Evolutionary conservation across 2,329 filamentous ascomycete species (phyloP), one percentile per base, ranked within the genome.

Genomic region (Fusarium tuaranense): DNA sequence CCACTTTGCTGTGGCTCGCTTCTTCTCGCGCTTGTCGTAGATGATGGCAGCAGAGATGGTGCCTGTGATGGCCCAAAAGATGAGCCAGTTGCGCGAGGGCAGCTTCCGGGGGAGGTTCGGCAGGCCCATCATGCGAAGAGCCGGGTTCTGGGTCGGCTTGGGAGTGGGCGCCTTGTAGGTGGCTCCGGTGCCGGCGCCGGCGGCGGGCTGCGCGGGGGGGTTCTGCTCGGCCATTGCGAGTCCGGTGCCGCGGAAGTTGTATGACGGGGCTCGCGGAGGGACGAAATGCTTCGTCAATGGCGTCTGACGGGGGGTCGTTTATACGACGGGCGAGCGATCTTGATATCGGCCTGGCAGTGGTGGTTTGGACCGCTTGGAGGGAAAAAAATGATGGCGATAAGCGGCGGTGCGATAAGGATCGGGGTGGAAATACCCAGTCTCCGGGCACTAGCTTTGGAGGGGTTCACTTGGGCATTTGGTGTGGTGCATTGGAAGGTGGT

Each of bases 51-150:
- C 91, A 7, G 94, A 91, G 81, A 98, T 93, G 57, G 94, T 90
- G 63, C 92, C 92, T 13, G 93, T 92, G 65, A 98, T 83, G 57
- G 93, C 88, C 83, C 95, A 91, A 86, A 99, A 99, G 80, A 99
- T 98, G 85, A 97, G 91, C 97, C 97, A 99, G 83, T 98, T 98
- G 71, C 97, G 93, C 20, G 96, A 98, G 9, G 97, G 97, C 20
- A 99, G 91, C 83, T 92, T 95, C 78, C 92, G 89, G 69, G 94
- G 93, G 71, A 98, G 90, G 76, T 92, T 93, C 61, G 96, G 96
- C 68, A 99, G 87, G 67, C 96, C 96, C 85, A 97, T 91, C 89
- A 94, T 93, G 73, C 90, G 90, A 78, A 94, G 90, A 64, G 91
- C 93, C 51, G 92, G 93, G 84, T 96, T 96, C 60, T 89, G 79